These are phyloP conservation scores for Leishmania tropica DNA, from an alignment of 208 protist species.

Conservation along the genomic window DNA sequence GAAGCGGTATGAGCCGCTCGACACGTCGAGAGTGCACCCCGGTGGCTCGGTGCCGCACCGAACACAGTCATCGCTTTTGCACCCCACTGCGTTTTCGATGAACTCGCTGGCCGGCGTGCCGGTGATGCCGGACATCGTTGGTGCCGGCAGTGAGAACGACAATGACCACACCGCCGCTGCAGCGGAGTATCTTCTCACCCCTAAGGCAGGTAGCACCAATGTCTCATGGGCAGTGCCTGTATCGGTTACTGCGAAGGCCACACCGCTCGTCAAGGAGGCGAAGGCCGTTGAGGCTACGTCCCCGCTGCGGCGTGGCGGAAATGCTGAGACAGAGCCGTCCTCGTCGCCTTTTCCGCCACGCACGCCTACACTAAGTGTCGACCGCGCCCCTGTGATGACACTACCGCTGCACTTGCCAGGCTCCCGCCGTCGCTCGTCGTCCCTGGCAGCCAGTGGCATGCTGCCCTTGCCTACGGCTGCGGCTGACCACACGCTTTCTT, in stretches of 20 bases:
- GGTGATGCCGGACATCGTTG: background rate
- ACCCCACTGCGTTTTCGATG: background rate
- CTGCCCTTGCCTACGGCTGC: background rate
- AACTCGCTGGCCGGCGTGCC: background rate
- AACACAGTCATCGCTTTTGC: background rate
- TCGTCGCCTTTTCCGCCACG: background rate
- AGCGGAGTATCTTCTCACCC: background rate
- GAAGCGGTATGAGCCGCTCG: conserved; percentile 41
- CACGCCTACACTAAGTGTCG: background rate
- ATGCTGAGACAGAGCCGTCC: background rate
- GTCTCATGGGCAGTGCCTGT: background rate
- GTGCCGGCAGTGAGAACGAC: background rate
- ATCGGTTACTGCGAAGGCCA: background rate
- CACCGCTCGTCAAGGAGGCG: background rate
- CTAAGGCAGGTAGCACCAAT: background rate
- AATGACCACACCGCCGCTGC: background rate
- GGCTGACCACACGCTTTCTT: background rate
- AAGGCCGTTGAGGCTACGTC: background rate
- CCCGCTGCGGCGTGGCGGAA: background rate
- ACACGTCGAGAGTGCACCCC: conserved; percentile 6
- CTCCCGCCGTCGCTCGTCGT: background rate
- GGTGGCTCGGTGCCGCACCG: background rate
- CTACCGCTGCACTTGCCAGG: background rate
- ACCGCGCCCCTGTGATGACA: background rate
- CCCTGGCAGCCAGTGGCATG: conserved; percentile 3